These are phyloP conservation scores for Plasmodium coatneyi DNA, from an alignment of 169 alveolate genomes.

Conservation along the genomic window DNA sequence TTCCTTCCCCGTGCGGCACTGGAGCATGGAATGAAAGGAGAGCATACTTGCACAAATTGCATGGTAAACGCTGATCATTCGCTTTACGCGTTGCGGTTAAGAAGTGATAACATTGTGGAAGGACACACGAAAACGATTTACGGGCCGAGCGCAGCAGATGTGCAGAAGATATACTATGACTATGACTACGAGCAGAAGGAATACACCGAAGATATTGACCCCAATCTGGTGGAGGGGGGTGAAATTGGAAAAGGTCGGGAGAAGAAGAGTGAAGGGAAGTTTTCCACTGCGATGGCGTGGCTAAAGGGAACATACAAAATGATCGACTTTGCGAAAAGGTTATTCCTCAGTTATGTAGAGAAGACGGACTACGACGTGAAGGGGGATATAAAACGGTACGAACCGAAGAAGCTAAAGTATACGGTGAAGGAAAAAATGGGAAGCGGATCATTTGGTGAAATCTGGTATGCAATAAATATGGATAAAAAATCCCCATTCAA, in stretches of 20 bases:
- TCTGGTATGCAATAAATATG: slow-evolving; percentile 67
- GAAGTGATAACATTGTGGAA: not conserved
- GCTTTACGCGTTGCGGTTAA: slow-evolving; percentile 23
- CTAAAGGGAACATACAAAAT: slow-evolving; percentile 24
- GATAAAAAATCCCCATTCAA: slow-evolving; percentile 4
- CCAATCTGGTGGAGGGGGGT: not conserved
- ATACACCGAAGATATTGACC: not conserved
- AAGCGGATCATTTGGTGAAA: slow-evolving; percentile 52
- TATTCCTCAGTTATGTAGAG: slow-evolving; percentile 2
- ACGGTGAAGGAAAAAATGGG: slow-evolving; percentile 48
- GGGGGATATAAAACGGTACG: not conserved
- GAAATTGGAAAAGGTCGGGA: not conserved
- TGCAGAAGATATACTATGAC: slow-evolving; percentile 31
- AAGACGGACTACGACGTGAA: not conserved
- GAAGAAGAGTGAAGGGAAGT: not conserved
- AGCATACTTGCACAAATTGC: slow-evolving; percentile 22
- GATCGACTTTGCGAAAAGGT: slow-evolving; percentile 38
- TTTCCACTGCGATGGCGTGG: not conserved
- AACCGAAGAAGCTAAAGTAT: slow-evolving; percentile 29
- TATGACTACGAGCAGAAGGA: not conserved
- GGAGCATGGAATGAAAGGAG: not conserved
- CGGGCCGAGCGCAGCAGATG: not conserved
- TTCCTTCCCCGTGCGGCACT: not conserved
- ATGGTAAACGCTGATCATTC: slow-evolving; percentile 1
- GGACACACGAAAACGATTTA: not conserved